Evolutionary conservation across 345 rosid species (phyloP), one percentile per base, ranked within the genome.

Genomic region (Eutrema yunnanense): DNA sequence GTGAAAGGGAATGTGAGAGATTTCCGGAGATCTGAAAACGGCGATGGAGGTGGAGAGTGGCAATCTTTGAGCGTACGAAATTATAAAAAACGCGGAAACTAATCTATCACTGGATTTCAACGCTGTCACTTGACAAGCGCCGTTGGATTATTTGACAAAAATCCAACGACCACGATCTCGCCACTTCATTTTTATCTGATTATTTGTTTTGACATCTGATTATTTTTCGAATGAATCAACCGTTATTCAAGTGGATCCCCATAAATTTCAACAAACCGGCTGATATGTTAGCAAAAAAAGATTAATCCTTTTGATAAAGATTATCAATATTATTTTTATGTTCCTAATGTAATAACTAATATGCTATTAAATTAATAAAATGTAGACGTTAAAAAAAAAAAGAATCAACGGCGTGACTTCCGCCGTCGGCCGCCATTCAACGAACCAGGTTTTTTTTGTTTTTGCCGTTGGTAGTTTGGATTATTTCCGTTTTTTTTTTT

Each of bases 351-450:
- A n/a, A n/a, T n/a, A n/a, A n/a, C n/a, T n/a, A n/a, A n/a, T n/a
- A n/a, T n/a, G n/a, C n/a, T n/a, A n/a, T n/a, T n/a, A n/a, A n/a
- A n/a, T n/a, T n/a, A n/a, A n/a, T n/a, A n/a, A n/a, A n/a, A n/a
- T n/a, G n/a, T n/a, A n/a, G n/a, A n/a, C n/a, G n/a, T n/a, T n/a
- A n/a, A n/a, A n/a, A n/a, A n/a, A n/a, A n/a, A n/a, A n/a, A n/a
- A n/a, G 16, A 58, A 52, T 11, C 11, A 32, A 67, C 69, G 79
- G 63, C 74, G 79, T 69, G 54, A 53, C 10, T 75, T 53, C 58
- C 69, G 79, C 74, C 79, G 74, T 13, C 73, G 55, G 62, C 78
- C 62, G 78, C 32, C 79, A 43, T 36, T 51, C 9, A 61, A 68
- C 74, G 58, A 54, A 43, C 54, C 53, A 42, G 43, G 9, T 40